phyloP scores from a whole-genome alignment of 2,329 filamentous ascomycete species.

The Rutstroemia sp. region DNA sequence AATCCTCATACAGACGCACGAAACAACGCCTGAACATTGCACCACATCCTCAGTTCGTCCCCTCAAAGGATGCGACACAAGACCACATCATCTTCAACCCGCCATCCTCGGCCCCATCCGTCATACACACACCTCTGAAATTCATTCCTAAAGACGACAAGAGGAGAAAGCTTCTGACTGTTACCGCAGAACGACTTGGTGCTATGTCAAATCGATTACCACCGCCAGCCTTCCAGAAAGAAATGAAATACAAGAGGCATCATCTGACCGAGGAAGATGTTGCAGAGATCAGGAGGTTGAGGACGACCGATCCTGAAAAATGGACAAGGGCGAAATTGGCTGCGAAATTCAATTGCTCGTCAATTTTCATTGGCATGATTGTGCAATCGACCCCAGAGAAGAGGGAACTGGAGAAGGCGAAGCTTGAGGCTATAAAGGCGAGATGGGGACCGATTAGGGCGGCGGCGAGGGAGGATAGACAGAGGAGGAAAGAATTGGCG shows the following conservation, averaged over 20 bases:
- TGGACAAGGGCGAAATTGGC: conserved; percentile 51
- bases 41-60: conserved; percentile 53
- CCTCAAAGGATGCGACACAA: conserved; percentile 29
- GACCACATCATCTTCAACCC: conserved; percentile 51
- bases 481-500: conserved; percentile 38
- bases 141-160: conserved; percentile 48
- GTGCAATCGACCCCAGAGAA: conserved; percentile 41
- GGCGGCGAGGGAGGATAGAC: conserved; percentile 47
- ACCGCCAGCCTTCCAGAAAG: conserved; percentile 18
- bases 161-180: conserved; percentile 23
- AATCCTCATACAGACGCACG: conserved; percentile 29
- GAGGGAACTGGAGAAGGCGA: conserved; percentile 36
- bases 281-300: conserved; percentile 51
- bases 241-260: conserved; percentile 29
- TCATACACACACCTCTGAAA: conserved; percentile 58
- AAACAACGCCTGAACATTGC: conserved; percentile 41
- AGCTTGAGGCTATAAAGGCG: conserved; percentile 42
- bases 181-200: conserved; percentile 17
- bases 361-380: conserved; percentile 52
- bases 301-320: conserved; percentile 42
- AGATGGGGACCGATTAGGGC: conserved; percentile 50
- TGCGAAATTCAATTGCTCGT: conserved; percentile 47
- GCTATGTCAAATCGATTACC: conserved; percentile 17
- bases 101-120: conserved; percentile 46
- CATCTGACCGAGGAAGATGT: conserved; percentile 50